Evolutionary conservation across 148 eudicot species (phyloP).

Genomic region (Hydrangea macrophylla): DNA sequence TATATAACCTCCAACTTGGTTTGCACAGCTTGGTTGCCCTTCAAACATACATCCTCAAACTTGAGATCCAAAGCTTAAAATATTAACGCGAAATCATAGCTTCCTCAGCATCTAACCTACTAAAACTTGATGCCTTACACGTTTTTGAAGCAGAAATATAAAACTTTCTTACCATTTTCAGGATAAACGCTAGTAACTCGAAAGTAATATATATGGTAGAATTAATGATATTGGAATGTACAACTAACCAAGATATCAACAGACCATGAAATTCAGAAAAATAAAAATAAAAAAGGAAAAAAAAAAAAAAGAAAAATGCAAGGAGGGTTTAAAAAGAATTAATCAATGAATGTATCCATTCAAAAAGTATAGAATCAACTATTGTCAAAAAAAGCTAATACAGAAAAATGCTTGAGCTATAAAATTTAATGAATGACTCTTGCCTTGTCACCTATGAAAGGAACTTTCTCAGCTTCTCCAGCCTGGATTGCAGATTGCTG

Average conservation of each 20-base stretch:
- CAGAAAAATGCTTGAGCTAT: neutral
- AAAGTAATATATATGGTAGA: too few species aligned
- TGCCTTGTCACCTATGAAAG: slow-evolving; percentile 79
- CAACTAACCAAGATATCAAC: too few species aligned
- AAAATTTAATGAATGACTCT: slow-evolving; percentile 7
- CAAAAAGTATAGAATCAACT: slow-evolving; percentile 17
- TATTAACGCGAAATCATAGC: neutral
- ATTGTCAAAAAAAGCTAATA: neutral
- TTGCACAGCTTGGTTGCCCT: neutral
- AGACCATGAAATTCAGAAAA: neutral
- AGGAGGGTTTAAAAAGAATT: neutral
- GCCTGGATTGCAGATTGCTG: slow-evolving; percentile 79
- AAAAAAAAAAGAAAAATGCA: neutral
- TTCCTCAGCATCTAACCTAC: neutral
- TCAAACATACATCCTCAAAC: neutral
- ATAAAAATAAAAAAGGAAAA: too few species aligned
- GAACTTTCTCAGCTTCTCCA: slow-evolving; percentile 64
- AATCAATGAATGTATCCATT: slow-evolving; percentile 45
- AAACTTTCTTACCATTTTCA: neutral
- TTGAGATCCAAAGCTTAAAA: neutral
- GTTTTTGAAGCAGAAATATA: neutral
- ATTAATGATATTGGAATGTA: too few species aligned
- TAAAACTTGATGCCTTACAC: neutral
- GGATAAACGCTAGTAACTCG: too few species aligned
- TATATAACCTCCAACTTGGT: neutral